phyloP scores from a whole-genome alignment of 169 alveolate species.

The Plasmodium yoelii region DNA sequence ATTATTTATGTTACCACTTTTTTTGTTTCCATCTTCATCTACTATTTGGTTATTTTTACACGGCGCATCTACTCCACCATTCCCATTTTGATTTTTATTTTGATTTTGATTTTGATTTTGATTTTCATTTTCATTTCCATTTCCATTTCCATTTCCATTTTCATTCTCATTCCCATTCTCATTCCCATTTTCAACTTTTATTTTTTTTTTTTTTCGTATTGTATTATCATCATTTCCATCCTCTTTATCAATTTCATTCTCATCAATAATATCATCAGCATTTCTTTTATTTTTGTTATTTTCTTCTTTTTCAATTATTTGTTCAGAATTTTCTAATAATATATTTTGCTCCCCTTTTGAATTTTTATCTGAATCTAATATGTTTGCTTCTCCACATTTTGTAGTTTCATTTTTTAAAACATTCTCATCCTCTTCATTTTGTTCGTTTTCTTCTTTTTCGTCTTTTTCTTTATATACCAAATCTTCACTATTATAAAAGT shows the following conservation, averaged over 20 bases:
- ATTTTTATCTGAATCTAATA: neutral
- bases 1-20: neutral
- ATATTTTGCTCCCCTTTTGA: neutral
- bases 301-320: neutral
- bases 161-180: neutral
- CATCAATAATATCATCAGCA: neutral
- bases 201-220: neutral
- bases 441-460: neutral
- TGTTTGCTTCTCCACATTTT: neutral
- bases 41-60: neutral
- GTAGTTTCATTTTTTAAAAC: neutral
- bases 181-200: neutral
- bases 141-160: too few species aligned
- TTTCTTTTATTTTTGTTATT: slow-evolving; percentile 2
- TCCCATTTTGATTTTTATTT: too few species aligned
- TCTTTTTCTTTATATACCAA: slow-evolving; percentile 28
- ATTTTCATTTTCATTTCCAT: neutral
- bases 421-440: neutral
- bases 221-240: neutral
- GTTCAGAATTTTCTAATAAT: neutral
- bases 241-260: neutral
- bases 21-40: neutral
- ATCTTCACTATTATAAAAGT: slow-evolving; percentile 39
- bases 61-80: neutral
- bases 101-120: too few species aligned